Base-by-base conservation (phyloP, 306 rosid genomes). In the Mimosa bimucronata region DNA sequence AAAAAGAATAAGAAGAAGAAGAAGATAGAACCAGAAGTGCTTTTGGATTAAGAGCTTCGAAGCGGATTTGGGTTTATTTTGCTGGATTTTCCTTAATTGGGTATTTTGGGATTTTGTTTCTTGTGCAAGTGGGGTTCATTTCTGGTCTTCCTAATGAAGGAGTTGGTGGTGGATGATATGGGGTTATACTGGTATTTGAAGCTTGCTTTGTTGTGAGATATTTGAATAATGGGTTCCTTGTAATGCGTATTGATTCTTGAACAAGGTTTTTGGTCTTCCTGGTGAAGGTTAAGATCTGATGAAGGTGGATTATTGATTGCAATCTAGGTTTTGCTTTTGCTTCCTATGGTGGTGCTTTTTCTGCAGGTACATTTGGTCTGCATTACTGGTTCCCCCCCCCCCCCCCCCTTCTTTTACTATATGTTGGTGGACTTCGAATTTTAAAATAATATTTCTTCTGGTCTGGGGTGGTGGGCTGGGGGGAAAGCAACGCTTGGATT, bases 281-380 rank as follows among this genome's bases (percentile, higher is more conserved):
- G 82, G 68, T 71, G 66, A 57, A 64, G 78, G 74, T 40, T 69
- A 85, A 87, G 93, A 91, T 91, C 90, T 84, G 77, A 79, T 77
- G 82, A 80, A 34, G 84, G 38, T 65, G 84, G 78, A 68, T 11
- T 42, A 40, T 76, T 87, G 87, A 80, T 83, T 83, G 85, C 77
- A 87, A 84, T 79, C 84, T 89, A 74, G 70, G 68, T 81, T 79
- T 79, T 52, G n/a, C 70, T 74, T 57, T 41, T n/a, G n/a, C n/a
- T n/a, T n/a, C n/a, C 25, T 75, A 44, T 30, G 50, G 78, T 71
- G 53, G 74, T 80, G 71, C 80, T 82, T 48, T 53, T 53, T 87
- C 81, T 80, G 81, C 83, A 80, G 87, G 85, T 84, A 67, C 60
- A 34, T 79, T 57, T 77, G 66, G 77, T 77, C 80, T 75, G 80